Base-by-base conservation (phyloP, 1,284 basidiomycete genomes). In the Apiotrichum mycotoxinovorans region DNA sequence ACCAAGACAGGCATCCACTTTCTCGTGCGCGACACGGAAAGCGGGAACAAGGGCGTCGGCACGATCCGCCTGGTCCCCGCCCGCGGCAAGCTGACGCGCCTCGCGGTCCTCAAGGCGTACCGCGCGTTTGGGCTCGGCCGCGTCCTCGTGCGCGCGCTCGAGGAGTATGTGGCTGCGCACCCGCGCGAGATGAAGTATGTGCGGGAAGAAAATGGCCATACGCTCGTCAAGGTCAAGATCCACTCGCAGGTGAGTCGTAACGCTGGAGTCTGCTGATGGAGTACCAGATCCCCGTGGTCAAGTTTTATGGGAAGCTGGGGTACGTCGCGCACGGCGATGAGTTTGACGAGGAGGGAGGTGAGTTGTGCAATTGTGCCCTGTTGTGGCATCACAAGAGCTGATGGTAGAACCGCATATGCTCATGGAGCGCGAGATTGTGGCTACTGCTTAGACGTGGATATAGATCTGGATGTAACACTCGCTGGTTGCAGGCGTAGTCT, bases 321-420 rank as follows among this genome's bases (percentile, higher is more conserved):
- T 61, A 91, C 58, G 44, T 37, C 2, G 51, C 57, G 52, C 18
- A 82, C 70, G 48, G 82, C 78, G 69, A 85, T 80, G 71, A 87
- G 85, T 75, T 91, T 82, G 50, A 84, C 79, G 68, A 84, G 80
- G 69, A 87, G 80, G 51, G 85, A 77, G 33, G 51, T 46, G 34
- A 27, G 49, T 30, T 37, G 15, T 1, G 35, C 11, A 15, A 12
- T 30, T 4, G 14, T 22, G 44, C 3, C 12, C 37, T 4, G 10
- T 22, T 26, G 49, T n/a, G n/a, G n/a, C n/a, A n/a, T n/a, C n/a
- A n/a, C n/a, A n/a, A n/a, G n/a, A n/a, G n/a, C 49, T 51, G 49
- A 51, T 30, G 1, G 4, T 38, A 51, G 51, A 58, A 23, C 56
- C 56, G 26, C 56, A 58, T 14, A 38, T 48, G 25, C 43, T 47